Evolutionary conservation across 2,329 filamentous ascomycete genomes (phyloP).

Genomic region (Rhynchosporium graminicola): DNA sequence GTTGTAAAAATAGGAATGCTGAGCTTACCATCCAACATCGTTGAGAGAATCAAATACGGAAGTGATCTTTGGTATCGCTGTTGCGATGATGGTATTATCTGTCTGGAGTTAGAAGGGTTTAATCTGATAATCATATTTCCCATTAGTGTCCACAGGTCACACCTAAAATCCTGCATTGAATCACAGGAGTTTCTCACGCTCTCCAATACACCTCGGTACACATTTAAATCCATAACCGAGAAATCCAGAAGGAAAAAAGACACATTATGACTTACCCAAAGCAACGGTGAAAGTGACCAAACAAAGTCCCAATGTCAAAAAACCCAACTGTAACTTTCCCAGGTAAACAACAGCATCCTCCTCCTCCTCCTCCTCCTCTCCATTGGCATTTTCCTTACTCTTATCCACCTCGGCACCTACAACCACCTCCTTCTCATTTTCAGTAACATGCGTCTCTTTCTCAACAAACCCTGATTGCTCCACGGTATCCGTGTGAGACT

Average conservation of each 20-base stretch:
- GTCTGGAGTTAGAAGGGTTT: conserved; percentile 8
- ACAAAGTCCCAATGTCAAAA: conserved; percentile 50
- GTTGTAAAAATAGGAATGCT: background rate
- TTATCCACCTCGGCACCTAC: conserved; percentile 3
- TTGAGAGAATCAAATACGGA: conserved; percentile 43
- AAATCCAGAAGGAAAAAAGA: background rate
- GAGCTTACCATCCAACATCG: conserved; percentile 44
- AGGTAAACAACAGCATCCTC: conserved; percentile 34
- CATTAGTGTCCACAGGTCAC: background rate
- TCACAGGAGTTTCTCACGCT: background rate
- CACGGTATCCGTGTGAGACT: conserved; percentile 1
- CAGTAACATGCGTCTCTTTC: conserved; percentile 10
- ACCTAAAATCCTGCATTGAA: background rate
- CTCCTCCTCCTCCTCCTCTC: conserved; percentile 26
- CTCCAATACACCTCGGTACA: background rate
- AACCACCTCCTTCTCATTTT: background rate
- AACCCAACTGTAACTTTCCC: conserved; percentile 35
- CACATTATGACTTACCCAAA: conserved; percentile 39
- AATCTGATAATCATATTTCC: background rate
- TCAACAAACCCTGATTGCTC: background rate
- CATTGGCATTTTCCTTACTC: conserved; percentile 16
- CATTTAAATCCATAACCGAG: background rate
- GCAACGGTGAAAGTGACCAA: conserved; percentile 51
- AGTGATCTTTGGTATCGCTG: conserved; percentile 47
- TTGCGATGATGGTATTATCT: conserved; percentile 44